Conservation (phyloP, 2,329 filamentous ascomycete genomes). For the Exophiala spinifera region DNA sequence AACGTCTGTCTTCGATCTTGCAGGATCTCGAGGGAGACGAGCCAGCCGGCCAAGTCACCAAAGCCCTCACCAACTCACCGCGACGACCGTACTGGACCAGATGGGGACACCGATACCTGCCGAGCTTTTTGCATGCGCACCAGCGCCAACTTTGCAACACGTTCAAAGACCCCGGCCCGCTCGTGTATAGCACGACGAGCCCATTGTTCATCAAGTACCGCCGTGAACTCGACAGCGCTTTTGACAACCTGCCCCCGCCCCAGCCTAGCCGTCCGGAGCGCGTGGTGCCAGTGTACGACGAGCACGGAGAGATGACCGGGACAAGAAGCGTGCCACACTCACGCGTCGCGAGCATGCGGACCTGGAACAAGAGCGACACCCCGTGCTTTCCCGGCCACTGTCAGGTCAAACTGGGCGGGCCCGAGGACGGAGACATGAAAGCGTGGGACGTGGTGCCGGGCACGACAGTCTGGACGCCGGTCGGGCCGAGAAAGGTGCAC, state of each 20-base stretch:
- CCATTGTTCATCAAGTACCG: constrained; percentile 53
- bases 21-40: constrained; percentile 47
- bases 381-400: constrained; percentile 56
- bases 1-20: constrained; percentile 38
- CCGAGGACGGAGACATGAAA: constrained; percentile 35
- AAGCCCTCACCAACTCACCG: constrained; percentile 13
- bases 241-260: constrained; percentile 34
- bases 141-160: constrained; percentile 58
- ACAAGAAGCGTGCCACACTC: background rate
- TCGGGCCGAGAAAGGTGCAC: constrained; percentile 49
- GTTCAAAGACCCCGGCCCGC: constrained; percentile 60
- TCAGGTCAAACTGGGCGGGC: constrained; percentile 44
- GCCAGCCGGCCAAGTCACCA: constrained; percentile 32
- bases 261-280: constrained; percentile 26
- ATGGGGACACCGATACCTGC: constrained; percentile 61
- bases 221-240: constrained; percentile 47
- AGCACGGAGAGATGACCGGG: constrained; percentile 2
- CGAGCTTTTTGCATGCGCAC: constrained; percentile 56
- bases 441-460: constrained; percentile 48
- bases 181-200: constrained; percentile 52
- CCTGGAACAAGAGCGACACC: constrained; percentile 43
- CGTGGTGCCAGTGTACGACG: constrained; percentile 4
- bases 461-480: constrained; percentile 50
- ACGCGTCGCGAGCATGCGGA: constrained; percentile 39
- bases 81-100: constrained; percentile 39